Conservation (phyloP, 2,329 filamentous ascomycete genomes). For the Furcasterigmium furcatum region DNA sequence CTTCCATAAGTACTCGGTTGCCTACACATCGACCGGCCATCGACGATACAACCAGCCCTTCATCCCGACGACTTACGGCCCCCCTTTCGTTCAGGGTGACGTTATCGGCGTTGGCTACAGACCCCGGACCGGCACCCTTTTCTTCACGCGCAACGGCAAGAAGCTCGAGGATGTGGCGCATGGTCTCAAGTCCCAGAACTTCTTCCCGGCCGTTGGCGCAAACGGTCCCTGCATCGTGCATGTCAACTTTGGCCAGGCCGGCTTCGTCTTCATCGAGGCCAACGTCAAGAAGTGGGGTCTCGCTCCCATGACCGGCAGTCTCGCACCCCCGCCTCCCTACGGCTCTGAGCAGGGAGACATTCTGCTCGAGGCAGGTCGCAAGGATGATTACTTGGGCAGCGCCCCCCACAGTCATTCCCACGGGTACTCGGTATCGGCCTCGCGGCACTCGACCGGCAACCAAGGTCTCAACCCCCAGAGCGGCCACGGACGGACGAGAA, state of each 20-base stretch:
- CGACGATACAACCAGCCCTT: conserved; percentile 95
- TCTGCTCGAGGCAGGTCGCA: conserved; percentile 79
- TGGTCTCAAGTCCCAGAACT: conserved; percentile 90
- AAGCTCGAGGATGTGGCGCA: conserved; percentile 93
- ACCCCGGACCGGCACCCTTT: conserved; percentile 89
- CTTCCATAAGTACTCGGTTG: conserved; percentile 88
- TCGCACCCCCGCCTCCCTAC: conserved; percentile 93
- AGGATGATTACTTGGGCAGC: conserved; percentile 48
- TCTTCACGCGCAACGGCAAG: conserved; percentile 98
- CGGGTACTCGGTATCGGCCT: conserved; percentile 40
- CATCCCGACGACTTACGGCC: conserved; percentile 73
- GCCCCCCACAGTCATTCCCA: conserved; percentile 35
- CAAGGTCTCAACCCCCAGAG: conserved; percentile 50
- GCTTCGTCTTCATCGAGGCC: conserved; percentile 98
- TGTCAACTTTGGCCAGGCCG: conserved; percentile 96
- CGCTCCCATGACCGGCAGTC: conserved; percentile 89
- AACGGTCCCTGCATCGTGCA: conserved; percentile 91
- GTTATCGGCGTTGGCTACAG: conserved; percentile 95
- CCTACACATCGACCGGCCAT: conserved; percentile 84
- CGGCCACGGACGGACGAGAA: conserved; percentile 68
- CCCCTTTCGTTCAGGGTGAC: conserved; percentile 85
- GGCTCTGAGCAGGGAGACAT: conserved; percentile 97
- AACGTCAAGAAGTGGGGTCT: conserved; percentile 99
- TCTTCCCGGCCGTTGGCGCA: conserved; percentile 95
- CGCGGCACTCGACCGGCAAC: conserved; percentile 21